phyloP scores from a whole-genome alignment of 805 yeast genomes.

The Yarrowia deformans region DNA sequence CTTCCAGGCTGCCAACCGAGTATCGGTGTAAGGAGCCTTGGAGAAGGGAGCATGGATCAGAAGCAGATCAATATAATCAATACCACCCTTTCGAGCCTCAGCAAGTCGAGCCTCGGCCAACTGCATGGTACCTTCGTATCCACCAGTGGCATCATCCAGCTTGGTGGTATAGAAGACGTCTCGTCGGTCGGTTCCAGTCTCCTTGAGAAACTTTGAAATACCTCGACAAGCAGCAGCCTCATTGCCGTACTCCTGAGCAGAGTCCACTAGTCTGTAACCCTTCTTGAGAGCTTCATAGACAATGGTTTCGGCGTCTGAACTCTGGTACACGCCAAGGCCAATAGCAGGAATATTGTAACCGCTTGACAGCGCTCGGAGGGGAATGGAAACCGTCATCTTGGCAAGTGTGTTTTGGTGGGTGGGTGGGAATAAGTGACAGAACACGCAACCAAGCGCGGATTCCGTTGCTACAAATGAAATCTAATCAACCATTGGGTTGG shows the following conservation, averaged over 20 bases:
- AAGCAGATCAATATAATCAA: conserved; percentile 82
- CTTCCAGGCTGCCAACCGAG: conserved; percentile 75
- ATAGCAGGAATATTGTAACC: conserved; percentile 70
- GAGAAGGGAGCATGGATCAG: conserved; percentile 88
- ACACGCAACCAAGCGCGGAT: neutral
- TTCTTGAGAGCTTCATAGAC: conserved; percentile 84
- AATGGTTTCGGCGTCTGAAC: conserved; percentile 60
- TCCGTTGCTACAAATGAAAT: conserved; percentile 24
- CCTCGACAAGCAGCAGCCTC: conserved; percentile 75
- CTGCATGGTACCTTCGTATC: conserved; percentile 59
- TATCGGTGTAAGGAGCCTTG: conserved; percentile 79
- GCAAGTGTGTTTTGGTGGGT: neutral
- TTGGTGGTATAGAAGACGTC: conserved; percentile 83
- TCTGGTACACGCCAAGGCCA: conserved; percentile 69
- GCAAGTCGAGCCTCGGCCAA: conserved; percentile 72
- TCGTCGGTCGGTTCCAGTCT: conserved; percentile 73
- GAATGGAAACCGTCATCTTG: conserved; percentile 13
- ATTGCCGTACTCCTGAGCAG: conserved; percentile 75
- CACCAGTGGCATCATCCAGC: conserved; percentile 74
- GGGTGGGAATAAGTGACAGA: neutral
- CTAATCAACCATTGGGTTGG: conserved; percentile 31
- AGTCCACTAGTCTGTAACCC: conserved; percentile 81
- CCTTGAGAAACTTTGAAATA: conserved; percentile 66
- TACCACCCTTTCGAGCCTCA: conserved; percentile 67
- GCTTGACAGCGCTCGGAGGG: conserved; percentile 12